phyloP scores from a whole-genome alignment of 2,329 filamentous ascomycete genomes.

The Scytalidium lignicola region DNA sequence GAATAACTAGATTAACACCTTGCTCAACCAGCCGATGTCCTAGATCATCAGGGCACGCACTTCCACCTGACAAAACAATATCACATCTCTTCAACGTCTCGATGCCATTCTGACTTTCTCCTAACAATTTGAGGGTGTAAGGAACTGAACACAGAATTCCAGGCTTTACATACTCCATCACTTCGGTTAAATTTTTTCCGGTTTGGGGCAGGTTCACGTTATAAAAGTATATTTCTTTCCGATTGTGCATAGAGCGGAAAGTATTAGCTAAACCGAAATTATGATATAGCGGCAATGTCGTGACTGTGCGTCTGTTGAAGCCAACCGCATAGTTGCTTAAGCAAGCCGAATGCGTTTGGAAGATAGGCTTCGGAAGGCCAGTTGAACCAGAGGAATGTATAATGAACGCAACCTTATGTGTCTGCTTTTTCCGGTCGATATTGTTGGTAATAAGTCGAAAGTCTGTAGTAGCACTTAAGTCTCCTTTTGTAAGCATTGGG shows the following conservation, averaged over 20 bases:
- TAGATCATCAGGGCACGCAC: constrained; percentile 53
- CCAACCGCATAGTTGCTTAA: too few relatives aligned
- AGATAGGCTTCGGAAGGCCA: constrained; percentile 56
- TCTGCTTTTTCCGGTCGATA: too few relatives aligned
- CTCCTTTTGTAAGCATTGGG: too few relatives aligned
- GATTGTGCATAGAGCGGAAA: too few relatives aligned
- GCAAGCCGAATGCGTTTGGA: constrained; percentile 32
- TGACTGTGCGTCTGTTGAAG: too few relatives aligned
- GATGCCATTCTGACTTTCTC: constrained; percentile 49
- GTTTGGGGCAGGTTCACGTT: too few relatives aligned
- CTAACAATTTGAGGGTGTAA: constrained; percentile 59
- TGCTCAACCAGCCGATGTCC: constrained; percentile 47
- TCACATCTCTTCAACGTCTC: constrained; percentile 39
- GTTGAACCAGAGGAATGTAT: constrained; percentile 42
- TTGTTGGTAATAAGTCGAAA: too few relatives aligned
- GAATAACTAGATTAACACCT: constrained; percentile 49
- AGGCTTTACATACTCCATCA: constrained; percentile 37
- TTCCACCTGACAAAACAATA: constrained; percentile 54
- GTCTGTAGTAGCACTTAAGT: too few relatives aligned
- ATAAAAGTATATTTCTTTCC: constrained; percentile 48
- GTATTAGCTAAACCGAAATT: constrained; percentile 55
- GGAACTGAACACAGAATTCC: constrained; percentile 58
- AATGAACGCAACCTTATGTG: constrained; percentile 20
- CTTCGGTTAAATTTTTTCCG: constrained; percentile 41
- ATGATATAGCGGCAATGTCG: constrained; percentile 58